These are phyloP conservation scores for Ostreobium quekettii DNA, from an alignment of 139 green algal genomes.

Conservation along the genomic window DNA sequence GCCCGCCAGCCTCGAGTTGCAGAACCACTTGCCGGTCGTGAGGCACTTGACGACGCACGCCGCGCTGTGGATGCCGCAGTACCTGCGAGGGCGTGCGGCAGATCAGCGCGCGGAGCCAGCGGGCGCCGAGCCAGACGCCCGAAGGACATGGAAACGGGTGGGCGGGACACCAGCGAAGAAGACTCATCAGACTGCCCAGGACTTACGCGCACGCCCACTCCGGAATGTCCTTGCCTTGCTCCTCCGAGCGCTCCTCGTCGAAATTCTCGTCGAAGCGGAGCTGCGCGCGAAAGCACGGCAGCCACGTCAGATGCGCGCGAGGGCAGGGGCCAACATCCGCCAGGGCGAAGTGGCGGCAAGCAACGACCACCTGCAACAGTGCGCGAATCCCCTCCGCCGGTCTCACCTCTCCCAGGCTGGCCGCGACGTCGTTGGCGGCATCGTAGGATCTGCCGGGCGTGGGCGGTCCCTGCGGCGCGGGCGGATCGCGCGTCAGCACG, in stretches of 20 bases:
- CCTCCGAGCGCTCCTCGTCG: slow-evolving; percentile 34
- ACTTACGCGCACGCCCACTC: slow-evolving; percentile 62
- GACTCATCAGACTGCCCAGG: neutral
- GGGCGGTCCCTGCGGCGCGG: neutral
- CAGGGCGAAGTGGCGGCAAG: neutral
- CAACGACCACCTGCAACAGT: neutral
- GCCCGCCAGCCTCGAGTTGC: slow-evolving; percentile 46
- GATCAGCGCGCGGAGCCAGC: neutral
- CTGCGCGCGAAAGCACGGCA: slow-evolving; percentile 40
- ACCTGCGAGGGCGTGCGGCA: slow-evolving; percentile 42
- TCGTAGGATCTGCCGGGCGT: neutral
- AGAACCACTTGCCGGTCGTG: slow-evolving; percentile 78
- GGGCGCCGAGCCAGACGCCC: neutral
- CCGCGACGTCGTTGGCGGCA: neutral
- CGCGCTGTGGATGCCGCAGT: slow-evolving; percentile 88
- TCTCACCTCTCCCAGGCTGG: neutral
- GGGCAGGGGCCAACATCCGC: neutral
- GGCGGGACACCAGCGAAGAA: neutral
- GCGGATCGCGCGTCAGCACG: neutral
- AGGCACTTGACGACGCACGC: slow-evolving; percentile 87
- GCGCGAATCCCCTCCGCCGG: neutral
- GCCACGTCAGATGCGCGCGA: neutral
- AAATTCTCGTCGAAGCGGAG: slow-evolving; percentile 48
- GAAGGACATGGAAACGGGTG: slow-evolving; percentile 1
- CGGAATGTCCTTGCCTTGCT: slow-evolving; percentile 27